Percentiles rank a stretch among this genome's conserved stretches.
Conservation (phyloP, 1,284 basidiomycete species). For the Neolentinus lepideus region DNA sequence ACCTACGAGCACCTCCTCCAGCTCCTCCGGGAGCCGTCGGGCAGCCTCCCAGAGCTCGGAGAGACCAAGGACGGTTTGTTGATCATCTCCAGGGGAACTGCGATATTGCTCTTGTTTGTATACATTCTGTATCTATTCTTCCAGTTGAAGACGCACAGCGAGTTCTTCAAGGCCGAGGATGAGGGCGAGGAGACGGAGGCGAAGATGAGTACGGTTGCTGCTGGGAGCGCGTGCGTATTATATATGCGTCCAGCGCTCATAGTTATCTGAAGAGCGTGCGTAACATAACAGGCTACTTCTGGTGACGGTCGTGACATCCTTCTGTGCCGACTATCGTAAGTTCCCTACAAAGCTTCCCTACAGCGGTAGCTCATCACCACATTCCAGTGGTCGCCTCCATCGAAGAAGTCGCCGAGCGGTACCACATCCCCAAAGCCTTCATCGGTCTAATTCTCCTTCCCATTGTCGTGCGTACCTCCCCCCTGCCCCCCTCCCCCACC, state of each 20-base stretch:
- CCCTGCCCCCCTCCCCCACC: neutral
- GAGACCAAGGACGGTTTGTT: constrained; percentile 46
- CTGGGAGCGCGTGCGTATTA: constrained; percentile 45
- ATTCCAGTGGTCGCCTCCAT: constrained; percentile 78
- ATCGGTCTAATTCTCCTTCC: constrained; percentile 73
- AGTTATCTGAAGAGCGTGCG: too few relatives aligned
- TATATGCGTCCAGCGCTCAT: neutral
- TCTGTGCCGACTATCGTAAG: constrained; percentile 78
- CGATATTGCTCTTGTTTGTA: constrained; percentile 74
- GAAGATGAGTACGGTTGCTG: constrained; percentile 65
- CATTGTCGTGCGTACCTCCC: constrained; percentile 51
- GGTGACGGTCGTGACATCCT: constrained; percentile 77
- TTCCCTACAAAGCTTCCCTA: too few relatives aligned
- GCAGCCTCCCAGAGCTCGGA: neutral
- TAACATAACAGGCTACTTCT: constrained; percentile 44
- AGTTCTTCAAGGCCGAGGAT: constrained; percentile 31
- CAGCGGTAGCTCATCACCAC: neutral
- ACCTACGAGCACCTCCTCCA: neutral
- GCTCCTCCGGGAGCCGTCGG: neutral
- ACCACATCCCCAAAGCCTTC: constrained; percentile 77
- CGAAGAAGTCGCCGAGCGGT: constrained; percentile 79
- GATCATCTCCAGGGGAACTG: constrained; percentile 79
- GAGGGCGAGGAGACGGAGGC: constrained; percentile 44
- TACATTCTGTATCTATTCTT: constrained; percentile 80
- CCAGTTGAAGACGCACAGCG: constrained; percentile 52